These are phyloP conservation scores for Jackrogersella minutella DNA, from an alignment of 495 filamentous ascomycete genomes.

Conservation along the genomic window DNA sequence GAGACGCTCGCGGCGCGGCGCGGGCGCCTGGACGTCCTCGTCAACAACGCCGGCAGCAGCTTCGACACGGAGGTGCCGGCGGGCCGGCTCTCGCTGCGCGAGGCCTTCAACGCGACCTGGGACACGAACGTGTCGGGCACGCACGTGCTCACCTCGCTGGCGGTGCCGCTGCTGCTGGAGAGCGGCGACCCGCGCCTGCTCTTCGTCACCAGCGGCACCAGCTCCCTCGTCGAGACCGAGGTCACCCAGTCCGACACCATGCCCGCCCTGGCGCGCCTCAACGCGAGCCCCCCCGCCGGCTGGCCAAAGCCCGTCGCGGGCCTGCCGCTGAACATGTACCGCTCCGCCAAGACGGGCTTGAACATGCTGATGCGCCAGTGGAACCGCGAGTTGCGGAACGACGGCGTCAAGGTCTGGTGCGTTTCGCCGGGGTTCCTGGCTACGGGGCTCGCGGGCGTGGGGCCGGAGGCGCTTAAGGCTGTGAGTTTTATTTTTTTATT, in stretches of 20 bases:
- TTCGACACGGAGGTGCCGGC: slow-evolving; percentile 44
- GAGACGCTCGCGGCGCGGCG: slow-evolving; percentile 45
- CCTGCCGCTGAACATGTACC: slow-evolving; percentile 51
- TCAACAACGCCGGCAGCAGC: slow-evolving; percentile 61
- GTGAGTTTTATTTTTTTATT: slow-evolving; percentile 29
- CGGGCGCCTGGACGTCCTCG: slow-evolving; percentile 59
- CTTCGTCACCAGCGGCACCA: slow-evolving; percentile 60
- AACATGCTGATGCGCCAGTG: slow-evolving; percentile 74
- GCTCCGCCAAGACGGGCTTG: slow-evolving; percentile 64
- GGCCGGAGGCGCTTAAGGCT: slow-evolving; percentile 45
- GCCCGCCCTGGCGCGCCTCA: slow-evolving; percentile 30
- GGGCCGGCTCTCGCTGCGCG: slow-evolving; percentile 46
- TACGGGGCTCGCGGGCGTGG: slow-evolving; percentile 56
- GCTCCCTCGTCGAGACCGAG: slow-evolving; percentile 54
- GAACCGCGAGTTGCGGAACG: slow-evolving; percentile 58
- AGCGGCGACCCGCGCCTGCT: slow-evolving; percentile 55
- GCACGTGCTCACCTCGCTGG: slow-evolving; percentile 56
- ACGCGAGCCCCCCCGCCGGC: slow-evolving; percentile 51
- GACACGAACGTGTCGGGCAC: slow-evolving; percentile 59
- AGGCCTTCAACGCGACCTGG: slow-evolving; percentile 59
- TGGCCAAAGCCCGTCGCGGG: slow-evolving; percentile 46
- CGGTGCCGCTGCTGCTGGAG: slow-evolving; percentile 57
- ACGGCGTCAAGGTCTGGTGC: slow-evolving; percentile 67
- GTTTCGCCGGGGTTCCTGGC: slow-evolving; percentile 66
- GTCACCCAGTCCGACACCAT: slow-evolving; percentile 3